Evolutionary conservation across 768 basidiomycete genomes (phyloP).

Genomic region (Antrodiella citrinella): DNA sequence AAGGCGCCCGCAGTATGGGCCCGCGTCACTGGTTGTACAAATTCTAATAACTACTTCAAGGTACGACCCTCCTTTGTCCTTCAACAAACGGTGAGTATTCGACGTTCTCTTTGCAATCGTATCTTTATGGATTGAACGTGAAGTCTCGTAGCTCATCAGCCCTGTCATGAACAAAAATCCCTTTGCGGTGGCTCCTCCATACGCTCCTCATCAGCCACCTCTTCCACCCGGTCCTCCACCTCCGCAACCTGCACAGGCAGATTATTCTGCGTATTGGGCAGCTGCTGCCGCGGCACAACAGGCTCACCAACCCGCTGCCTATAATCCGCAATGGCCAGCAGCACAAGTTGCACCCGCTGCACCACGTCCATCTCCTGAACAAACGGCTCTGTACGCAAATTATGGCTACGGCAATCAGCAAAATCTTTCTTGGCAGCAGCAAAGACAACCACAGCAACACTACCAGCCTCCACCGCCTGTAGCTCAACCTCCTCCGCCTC

Average conservation of each 20-base stretch:
- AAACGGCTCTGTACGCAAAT: conserved; percentile 82
- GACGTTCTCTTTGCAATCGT: not conserved
- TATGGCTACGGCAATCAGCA: conserved; percentile 80
- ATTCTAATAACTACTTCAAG: too few relatives aligned
- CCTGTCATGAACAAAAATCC: conserved; percentile 75
- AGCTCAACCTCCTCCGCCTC: conserved; percentile 46
- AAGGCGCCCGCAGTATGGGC: not conserved
- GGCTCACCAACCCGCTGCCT: conserved; percentile 45
- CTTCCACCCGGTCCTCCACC: conserved; percentile 77
- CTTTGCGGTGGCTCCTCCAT: conserved; percentile 62
- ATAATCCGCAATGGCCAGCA: conserved; percentile 59
- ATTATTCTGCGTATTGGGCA: conserved; percentile 76
- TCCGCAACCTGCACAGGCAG: conserved; percentile 55
- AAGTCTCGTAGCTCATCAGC: not conserved
- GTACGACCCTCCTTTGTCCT: not conserved
- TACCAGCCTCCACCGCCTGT: conserved; percentile 40
- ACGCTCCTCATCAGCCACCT: conserved; percentile 66
- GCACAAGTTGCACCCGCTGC: conserved; percentile 39
- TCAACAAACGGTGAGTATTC: not conserved
- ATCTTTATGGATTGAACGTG: not conserved
- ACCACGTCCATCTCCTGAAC: conserved; percentile 64
- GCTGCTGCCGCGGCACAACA: conserved; percentile 37
- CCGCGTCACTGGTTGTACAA: too few relatives aligned
- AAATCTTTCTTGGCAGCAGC: conserved; percentile 42
- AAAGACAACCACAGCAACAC: conserved; percentile 40